A percentile compares a stretch with the other conserved stretches of the same genome.
Conservation (phyloP, 1,139 yeast species). For the Debaryomyces subglobosus region DNA sequence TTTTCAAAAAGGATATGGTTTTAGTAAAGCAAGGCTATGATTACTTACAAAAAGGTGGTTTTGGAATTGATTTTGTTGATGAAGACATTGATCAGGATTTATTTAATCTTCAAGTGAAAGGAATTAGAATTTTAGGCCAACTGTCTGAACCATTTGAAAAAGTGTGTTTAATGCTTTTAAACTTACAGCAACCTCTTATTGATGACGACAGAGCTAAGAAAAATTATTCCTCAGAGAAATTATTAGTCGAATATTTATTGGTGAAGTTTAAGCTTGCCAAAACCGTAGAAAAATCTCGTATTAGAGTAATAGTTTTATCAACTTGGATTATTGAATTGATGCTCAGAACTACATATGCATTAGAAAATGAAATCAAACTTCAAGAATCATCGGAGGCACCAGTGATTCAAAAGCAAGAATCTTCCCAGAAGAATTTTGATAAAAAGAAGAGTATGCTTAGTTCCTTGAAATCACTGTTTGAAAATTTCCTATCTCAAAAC, state of each 20-base stretch:
- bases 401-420: neutral
- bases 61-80: conserved; percentile 33
- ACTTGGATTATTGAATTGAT: conserved; percentile 80
- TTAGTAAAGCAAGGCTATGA: conserved; percentile 65
- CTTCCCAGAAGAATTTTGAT: neutral
- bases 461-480: conserved; percentile 38
- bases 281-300: conserved; percentile 38
- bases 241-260: conserved; percentile 58
- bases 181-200: conserved; percentile 24
- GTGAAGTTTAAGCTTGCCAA: conserved; percentile 50
- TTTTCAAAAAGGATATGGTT: conserved; percentile 56
- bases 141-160: conserved; percentile 74
- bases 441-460: conserved; percentile 12
- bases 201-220: conserved; percentile 21
- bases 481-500: conserved; percentile 55
- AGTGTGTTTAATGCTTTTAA: conserved; percentile 65
- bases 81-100: conserved; percentile 15
- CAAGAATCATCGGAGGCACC: neutral
- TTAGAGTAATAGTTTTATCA: conserved; percentile 67
- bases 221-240: conserved; percentile 26
- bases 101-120: conserved; percentile 41
- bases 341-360: conserved; percentile 28
- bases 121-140: conserved; percentile 65
- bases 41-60: conserved; percentile 48
- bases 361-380: conserved; percentile 22